These are phyloP conservation scores for Sugiyamaella castrensis DNA, from an alignment of 1,139 yeast genomes.

Conservation along the genomic window DNA sequence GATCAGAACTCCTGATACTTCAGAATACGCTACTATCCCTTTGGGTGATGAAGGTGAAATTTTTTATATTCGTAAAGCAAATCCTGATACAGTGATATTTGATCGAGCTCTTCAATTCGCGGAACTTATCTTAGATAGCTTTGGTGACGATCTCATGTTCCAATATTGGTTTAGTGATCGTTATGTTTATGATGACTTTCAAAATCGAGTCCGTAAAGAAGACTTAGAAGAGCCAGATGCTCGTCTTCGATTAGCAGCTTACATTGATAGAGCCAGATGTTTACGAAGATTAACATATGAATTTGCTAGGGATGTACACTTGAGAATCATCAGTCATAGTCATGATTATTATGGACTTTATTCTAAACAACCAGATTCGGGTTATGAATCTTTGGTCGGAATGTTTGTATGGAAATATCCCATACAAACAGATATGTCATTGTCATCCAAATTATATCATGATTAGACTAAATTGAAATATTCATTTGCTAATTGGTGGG, in stretches of 20 bases:
- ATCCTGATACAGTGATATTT: slow-evolving; percentile 10
- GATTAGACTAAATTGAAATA: slow-evolving; percentile 11
- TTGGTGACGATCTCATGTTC: slow-evolving; percentile 15
- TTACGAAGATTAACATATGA: slow-evolving; percentile 13
- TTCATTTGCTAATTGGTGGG: slow-evolving; percentile 9
- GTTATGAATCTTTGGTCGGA: slow-evolving; percentile 15
- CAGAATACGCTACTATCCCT: not conserved
- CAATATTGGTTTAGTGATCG: slow-evolving; percentile 19
- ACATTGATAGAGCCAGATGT: slow-evolving; percentile 15
- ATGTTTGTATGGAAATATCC: slow-evolving; percentile 14
- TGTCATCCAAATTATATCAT: slow-evolving; percentile 2
- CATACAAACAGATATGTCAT: not conserved
- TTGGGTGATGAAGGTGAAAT: slow-evolving; percentile 4
- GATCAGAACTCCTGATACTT: no score
- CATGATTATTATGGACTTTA: slow-evolving; percentile 12
- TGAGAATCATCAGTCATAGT: slow-evolving; percentile 5
- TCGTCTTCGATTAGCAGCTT: slow-evolving; percentile 11
- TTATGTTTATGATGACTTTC: slow-evolving; percentile 17
- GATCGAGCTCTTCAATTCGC: slow-evolving; percentile 15
- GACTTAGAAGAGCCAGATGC: slow-evolving; percentile 13
- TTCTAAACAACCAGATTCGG: slow-evolving; percentile 2
- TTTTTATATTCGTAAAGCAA: slow-evolving; percentile 6
- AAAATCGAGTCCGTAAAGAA: slow-evolving; percentile 7
- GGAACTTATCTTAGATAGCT: slow-evolving; percentile 18
- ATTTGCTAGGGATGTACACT: slow-evolving; percentile 15